Percentiles rank a stretch among this genome's conserved stretches.
Conservation (phyloP, 2,329 filamentous ascomycete genomes). For the Alternaria brassicicola region DNA sequence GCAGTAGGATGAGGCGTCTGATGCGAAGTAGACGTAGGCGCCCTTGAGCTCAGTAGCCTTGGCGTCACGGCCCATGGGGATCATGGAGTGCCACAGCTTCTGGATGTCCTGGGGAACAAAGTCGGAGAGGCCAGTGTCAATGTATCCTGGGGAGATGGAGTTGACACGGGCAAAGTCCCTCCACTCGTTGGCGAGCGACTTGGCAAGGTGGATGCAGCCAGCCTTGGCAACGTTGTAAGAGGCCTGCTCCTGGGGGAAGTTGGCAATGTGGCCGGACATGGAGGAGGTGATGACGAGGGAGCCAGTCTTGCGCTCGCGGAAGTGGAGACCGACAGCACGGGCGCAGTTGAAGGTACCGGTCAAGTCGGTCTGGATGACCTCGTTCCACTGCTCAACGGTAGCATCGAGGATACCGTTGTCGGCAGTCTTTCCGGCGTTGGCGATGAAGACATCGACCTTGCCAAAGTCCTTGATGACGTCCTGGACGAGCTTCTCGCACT, state of each 20-base stretch:
- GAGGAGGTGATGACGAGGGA: constrained; percentile 71
- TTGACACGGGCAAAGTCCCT: constrained; percentile 72
- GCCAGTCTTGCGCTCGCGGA: constrained; percentile 68
- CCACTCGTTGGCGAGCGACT: constrained; percentile 72
- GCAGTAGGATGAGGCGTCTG: constrained; percentile 81
- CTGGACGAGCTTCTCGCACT: constrained; percentile 62
- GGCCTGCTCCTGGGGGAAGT: constrained; percentile 74
- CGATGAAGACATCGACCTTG: constrained; percentile 70
- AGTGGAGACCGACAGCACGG: constrained; percentile 83
- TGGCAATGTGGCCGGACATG: constrained; percentile 83
- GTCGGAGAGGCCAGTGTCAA: constrained; percentile 70
- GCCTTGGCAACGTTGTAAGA: constrained; percentile 62
- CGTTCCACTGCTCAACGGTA: constrained; percentile 72
- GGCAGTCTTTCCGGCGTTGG: constrained; percentile 74
- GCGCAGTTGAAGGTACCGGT: constrained; percentile 89
- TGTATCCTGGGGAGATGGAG: constrained; percentile 71
- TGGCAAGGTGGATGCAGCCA: constrained; percentile 68
- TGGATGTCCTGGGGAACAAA: constrained; percentile 72
- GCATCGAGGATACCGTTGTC: constrained; percentile 72
- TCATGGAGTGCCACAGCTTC: constrained; percentile 77
- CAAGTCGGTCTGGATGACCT: constrained; percentile 83
- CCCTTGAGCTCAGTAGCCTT: constrained; percentile 79
- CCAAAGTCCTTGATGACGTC: constrained; percentile 72
- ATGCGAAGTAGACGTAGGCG: constrained; percentile 79
- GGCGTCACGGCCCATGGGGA: constrained; percentile 79